A percentile compares a stretch with the other conserved stretches of the same genome.
phyloP scores from a whole-genome alignment of 208 protist species.

The Acanthamoeba healyi region DNA sequence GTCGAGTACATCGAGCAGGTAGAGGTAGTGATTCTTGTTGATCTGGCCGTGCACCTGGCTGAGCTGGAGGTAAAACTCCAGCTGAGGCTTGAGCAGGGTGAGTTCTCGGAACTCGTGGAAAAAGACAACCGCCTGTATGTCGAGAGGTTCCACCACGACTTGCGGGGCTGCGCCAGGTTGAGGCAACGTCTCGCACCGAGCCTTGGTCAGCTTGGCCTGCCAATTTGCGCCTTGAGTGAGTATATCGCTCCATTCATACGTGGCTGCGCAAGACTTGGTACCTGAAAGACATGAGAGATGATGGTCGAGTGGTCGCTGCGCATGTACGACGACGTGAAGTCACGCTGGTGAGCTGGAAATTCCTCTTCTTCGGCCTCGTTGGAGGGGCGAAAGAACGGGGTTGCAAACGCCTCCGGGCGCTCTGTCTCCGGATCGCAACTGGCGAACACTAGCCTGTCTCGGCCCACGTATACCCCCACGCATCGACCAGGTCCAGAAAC shows the following conservation, averaged over 20 bases:
- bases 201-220: background rate
- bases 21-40: constrained; percentile 72
- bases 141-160: constrained; percentile 26
- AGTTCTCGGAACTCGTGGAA: constrained; percentile 63
- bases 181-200: constrained; percentile 20
- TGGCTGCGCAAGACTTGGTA: background rate
- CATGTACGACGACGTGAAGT: constrained; percentile 59
- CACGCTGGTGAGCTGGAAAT: constrained; percentile 20
- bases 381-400: background rate
- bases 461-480: background rate
- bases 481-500: background rate
- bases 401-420: constrained; percentile 3
- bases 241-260: background rate
- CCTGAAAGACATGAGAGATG: constrained; percentile 62
- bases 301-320: constrained; percentile 30
- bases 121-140: constrained; percentile 13
- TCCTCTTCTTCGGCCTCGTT: background rate
- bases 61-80: constrained; percentile 59
- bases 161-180: background rate
- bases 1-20: constrained; percentile 49
- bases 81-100: constrained; percentile 46
- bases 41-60: constrained; percentile 36
- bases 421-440: constrained; percentile 60
- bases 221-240: too few species aligned
- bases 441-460: constrained; percentile 9